These are phyloP conservation scores for Miscanthus lutarioriparius DNA, from an alignment of 176 grass and related monocot species.

Conservation along the genomic window DNA sequence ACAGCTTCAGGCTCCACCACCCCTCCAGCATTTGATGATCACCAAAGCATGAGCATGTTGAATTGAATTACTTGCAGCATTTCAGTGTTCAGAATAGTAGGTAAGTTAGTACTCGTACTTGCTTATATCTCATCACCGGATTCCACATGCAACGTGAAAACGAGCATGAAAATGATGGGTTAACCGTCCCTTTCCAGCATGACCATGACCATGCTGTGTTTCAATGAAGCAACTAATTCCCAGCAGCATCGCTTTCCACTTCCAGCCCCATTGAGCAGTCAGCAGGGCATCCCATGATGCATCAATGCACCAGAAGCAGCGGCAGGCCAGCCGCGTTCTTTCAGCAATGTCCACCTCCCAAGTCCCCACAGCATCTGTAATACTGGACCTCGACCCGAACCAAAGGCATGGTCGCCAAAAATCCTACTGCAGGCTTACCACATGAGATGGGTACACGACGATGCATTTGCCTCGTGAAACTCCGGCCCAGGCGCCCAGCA, in stretches of 20 bases:
- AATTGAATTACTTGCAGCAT: conserved; percentile 2
- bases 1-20: conserved; percentile 33
- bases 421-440: conserved; percentile 13
- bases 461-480: conserved; percentile 42
- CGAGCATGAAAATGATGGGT: not conserved
- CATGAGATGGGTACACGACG: not conserved
- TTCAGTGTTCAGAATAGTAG: conserved; percentile 42
- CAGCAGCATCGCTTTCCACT: not conserved
- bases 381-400: conserved; percentile 16
- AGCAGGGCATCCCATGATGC: conserved; percentile 45
- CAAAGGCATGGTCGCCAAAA: conserved; percentile 25
- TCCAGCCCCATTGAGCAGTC: not conserved
- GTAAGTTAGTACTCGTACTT: conserved; percentile 29
- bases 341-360: conserved; percentile 33
- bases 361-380: conserved; percentile 22
- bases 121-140: conserved; percentile 34
- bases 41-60: conserved; percentile 45
- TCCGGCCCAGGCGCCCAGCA: conserved; percentile 31
- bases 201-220: not conserved
- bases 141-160: conserved; percentile 33
- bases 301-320: not conserved
- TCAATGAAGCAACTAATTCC: not conserved
- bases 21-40: conserved; percentile 13
- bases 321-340: not conserved
- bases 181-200: not conserved